phyloP scores from a whole-genome alignment of 345 rosid genomes.

The Euphorbia lathyris region DNA sequence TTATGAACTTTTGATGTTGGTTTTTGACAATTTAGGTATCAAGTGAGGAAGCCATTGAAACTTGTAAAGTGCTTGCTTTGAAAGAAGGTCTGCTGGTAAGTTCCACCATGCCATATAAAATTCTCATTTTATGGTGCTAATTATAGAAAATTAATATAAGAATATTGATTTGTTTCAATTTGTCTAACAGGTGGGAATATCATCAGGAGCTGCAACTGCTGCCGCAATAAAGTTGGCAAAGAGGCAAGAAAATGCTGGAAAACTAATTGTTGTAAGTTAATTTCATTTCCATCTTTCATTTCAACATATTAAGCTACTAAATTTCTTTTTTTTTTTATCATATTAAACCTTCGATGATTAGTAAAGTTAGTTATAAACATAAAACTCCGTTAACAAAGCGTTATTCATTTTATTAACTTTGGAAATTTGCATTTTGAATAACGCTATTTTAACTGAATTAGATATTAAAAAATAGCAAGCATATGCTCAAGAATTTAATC shows the following conservation, averaged over 20 bases:
- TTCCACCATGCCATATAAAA: not conserved
- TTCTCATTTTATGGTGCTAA: not conserved
- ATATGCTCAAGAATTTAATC: no score
- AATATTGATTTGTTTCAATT: not conserved
- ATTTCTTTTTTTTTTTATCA: no score
- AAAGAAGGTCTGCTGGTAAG: slow-evolving; percentile 90
- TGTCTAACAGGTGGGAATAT: slow-evolving; percentile 68
- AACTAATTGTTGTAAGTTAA: slow-evolving; percentile 69
- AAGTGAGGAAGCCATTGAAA: slow-evolving; percentile 80
- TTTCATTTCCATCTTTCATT: no score
- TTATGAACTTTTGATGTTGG: no score
- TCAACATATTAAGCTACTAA: no score
- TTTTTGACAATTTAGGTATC: slow-evolving; percentile 43
- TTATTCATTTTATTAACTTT: no score
- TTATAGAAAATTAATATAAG: not conserved
- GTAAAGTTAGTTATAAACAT: no score
- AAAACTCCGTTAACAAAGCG: no score
- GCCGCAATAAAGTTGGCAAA: slow-evolving; percentile 81
- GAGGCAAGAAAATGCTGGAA: slow-evolving; percentile 81
- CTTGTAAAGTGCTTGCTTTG: slow-evolving; percentile 65
- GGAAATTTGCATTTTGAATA: no score
- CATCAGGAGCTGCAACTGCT: slow-evolving; percentile 83
- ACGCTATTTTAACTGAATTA: no score
- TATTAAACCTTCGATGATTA: no score
- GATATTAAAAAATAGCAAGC: no score